phyloP scores from a whole-genome alignment of 106 monocot genomes.

The Dendrobium huoshanense region DNA sequence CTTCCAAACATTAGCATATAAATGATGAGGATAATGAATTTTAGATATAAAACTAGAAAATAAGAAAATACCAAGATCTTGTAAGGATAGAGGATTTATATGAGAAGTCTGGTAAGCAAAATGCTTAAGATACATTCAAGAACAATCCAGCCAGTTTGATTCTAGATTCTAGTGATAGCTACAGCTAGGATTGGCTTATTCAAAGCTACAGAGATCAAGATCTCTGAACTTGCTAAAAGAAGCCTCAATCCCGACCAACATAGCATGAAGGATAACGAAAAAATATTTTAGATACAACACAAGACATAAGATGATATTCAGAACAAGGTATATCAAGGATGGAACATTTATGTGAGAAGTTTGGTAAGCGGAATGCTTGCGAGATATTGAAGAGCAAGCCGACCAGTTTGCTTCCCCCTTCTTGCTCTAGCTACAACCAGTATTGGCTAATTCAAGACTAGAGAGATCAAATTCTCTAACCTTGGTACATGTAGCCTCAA shows the following conservation, averaged over 20 bases:
- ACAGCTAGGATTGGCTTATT: too few species aligned
- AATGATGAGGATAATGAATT: background rate
- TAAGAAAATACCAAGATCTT: too few species aligned
- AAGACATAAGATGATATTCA: background rate
- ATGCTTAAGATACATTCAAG: background rate
- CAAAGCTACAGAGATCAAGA: too few species aligned
- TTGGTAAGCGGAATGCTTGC: background rate
- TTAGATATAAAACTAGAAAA: background rate
- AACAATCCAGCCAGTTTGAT: background rate
- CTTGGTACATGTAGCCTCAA: too few species aligned
- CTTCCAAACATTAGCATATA: background rate
- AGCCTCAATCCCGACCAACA: too few species aligned
- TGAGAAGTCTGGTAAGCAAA: background rate
- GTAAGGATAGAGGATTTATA: background rate
- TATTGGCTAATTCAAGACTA: constrained; percentile 1
- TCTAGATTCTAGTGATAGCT: too few species aligned
- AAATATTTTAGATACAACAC: background rate
- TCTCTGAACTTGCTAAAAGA: too few species aligned
- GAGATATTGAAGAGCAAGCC: background rate
- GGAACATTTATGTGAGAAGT: background rate
- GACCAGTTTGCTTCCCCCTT: background rate
- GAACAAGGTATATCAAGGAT: background rate
- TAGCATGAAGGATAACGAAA: background rate
- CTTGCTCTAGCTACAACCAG: background rate
- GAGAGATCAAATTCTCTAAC: background rate